A percentile compares a stretch with the other conserved stretches of the same genome.
Evolutionary conservation across 768 basidiomycete genomes (phyloP).

Genomic region (Zangia roseola): DNA sequence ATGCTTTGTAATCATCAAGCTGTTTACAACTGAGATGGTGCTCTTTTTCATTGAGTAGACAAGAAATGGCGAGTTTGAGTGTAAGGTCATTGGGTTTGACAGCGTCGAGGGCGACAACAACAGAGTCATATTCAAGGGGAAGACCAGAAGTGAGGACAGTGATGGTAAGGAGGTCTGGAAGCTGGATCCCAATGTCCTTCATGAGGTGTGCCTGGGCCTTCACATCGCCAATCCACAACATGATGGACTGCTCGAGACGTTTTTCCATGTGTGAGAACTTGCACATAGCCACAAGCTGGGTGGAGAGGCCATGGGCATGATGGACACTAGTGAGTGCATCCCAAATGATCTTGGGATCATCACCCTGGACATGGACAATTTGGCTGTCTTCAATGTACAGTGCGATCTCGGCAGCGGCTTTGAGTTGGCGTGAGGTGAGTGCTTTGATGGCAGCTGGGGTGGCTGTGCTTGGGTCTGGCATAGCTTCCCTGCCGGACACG

Average conservation of each 20-base stretch:
- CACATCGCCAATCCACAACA: not conserved
- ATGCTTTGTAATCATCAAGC: conserved; percentile 5
- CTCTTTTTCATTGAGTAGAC: conserved; percentile 34
- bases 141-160: conserved; percentile 29
- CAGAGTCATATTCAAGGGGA: conserved; percentile 22
- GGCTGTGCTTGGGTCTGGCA: not conserved
- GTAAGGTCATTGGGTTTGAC: conserved; percentile 24
- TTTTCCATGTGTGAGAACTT: conserved; percentile 3
- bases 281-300: not conserved
- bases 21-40: conserved; percentile 8
- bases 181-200: not conserved
- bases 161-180: conserved; percentile 13
- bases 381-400: conserved; percentile 1
- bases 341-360: not conserved
- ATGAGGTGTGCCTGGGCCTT: not conserved
- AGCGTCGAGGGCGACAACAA: conserved; percentile 33
- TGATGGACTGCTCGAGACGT: not conserved
- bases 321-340: not conserved
- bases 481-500: not conserved
- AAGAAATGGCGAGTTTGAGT: conserved; percentile 26
- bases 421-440: not conserved
- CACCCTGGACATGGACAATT: not conserved
- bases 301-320: not conserved
- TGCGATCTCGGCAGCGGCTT: not conserved
- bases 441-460: not conserved